Evolutionary conservation across 768 basidiomycete genomes (phyloP).

Genomic region (Erythrobasidium yunnanense): DNA sequence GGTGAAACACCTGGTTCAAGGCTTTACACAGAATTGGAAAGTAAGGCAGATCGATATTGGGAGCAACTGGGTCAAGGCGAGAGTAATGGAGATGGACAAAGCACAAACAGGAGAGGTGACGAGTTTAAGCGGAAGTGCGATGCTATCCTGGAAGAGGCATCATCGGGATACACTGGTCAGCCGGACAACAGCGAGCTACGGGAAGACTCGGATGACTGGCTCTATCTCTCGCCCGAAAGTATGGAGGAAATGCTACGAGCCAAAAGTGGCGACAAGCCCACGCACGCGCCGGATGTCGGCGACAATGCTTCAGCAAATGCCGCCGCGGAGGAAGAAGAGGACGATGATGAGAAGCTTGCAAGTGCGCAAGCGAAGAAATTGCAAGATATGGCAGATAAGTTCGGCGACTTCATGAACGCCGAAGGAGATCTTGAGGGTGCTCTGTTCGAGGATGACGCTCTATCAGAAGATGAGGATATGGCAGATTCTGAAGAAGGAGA

Average conservation of each 20-base stretch:
- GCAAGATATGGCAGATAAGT: conserved; percentile 66
- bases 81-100: not conserved
- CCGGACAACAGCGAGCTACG: conserved; percentile 28
- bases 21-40: conserved; percentile 63
- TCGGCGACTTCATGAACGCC: conserved; percentile 80
- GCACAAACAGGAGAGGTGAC: not conserved
- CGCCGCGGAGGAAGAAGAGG: conserved; percentile 40
- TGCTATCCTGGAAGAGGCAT: not conserved
- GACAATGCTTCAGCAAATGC: not conserved
- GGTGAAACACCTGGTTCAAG: conserved; percentile 65
- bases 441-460: conserved; percentile 75
- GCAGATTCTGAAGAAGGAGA: conserved; percentile 47
- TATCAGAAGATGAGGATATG: conserved; percentile 58
- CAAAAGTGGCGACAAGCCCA: conserved; percentile 36
- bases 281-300: conserved; percentile 50
- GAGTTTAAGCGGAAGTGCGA: not conserved
- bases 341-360: conserved; percentile 47
- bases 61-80: conserved; percentile 45
- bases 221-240: conserved; percentile 43
- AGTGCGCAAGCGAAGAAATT: conserved; percentile 55
- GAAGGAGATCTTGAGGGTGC: conserved; percentile 83
- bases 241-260: conserved; percentile 33
- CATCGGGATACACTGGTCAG: too few relatives aligned
- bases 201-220: conserved; percentile 77
- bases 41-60: conserved; percentile 59